Base-by-base conservation (phyloP, 78 protist genomes). In the Tieghemostelium lacteum region DNA sequence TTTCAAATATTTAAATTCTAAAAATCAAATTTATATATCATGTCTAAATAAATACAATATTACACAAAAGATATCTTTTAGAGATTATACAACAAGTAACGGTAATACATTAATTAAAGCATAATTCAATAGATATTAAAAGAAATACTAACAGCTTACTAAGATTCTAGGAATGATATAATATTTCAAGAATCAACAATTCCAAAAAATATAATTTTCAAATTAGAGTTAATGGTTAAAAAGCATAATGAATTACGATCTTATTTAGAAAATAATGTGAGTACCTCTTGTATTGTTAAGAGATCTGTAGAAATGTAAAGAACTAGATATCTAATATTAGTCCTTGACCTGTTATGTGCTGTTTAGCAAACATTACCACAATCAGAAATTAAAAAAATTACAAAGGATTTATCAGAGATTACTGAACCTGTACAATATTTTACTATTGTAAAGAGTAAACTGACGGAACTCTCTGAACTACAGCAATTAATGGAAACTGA, bases 311-410 rank as follows among this genome's bases (percentile, higher is more conserved):
- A 14, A 14, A 7, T 5, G 10, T 20, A 29, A n/a, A 65, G 6
- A n/a, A 6, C 12, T 29, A n/a, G 6, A 29, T 58, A n/a, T 22
- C 28, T 29, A 34, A 31, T 54, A 72, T 52, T 64, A n/a, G n/a
- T n/a, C n/a, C n/a, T n/a, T n/a, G n/a, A n/a, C n/a, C n/a, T n/a
- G n/a, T n/a, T n/a, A n/a, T n/a, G n/a, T n/a, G n/a, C n/a, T n/a
- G 52, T 19, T 33, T 33, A 22, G 28, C 50, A 64, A 71, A 28
- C 37, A 57, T 83, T 83, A 69, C 22, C 60, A 69, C 91, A 83
- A 45, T 24, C 7, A 40, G 91, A 83, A 10, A 83, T 83, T 37
- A 83, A 83, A 19, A 83, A n/a, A 24, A 69, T 70, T 29, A 50
- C 91, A 5, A 69, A 24, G 29, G 91, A 83, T 12, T 5, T 69